These are phyloP conservation scores for Pythium dissimile DNA, from an alignment of 352 stramenopile species.

Conservation along the genomic window DNA sequence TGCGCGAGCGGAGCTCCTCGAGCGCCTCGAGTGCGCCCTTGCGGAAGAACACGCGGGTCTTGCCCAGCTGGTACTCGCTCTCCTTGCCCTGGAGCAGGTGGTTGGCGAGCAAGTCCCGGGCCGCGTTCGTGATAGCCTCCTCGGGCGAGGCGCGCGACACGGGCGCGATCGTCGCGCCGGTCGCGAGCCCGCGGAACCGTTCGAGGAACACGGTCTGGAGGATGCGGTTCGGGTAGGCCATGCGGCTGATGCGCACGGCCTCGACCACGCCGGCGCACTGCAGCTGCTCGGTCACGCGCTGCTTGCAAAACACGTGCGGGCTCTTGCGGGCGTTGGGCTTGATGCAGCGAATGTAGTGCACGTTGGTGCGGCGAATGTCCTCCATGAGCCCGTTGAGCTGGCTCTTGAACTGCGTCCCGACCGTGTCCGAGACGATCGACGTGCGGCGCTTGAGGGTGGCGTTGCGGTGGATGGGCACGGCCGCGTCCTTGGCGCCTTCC, in stretches of 20 bases:
- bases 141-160: constrained; percentile 33
- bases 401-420: constrained; percentile 91
- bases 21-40: constrained; percentile 90
- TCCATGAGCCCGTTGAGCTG: constrained; percentile 93
- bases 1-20: constrained; percentile 80
- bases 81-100: constrained; percentile 61
- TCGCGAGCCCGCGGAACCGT: constrained; percentile 73
- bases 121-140: constrained; percentile 39
- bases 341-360: constrained; percentile 99
- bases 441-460: constrained; percentile 65
- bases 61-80: constrained; percentile 80
- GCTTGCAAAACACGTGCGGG: constrained; percentile 80
- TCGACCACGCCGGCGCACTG: constrained; percentile 98
- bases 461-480: constrained; percentile 27
- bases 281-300: constrained; percentile 94
- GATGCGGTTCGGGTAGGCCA: constrained; percentile 97
- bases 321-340: constrained; percentile 98
- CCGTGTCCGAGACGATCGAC: constrained; percentile 80
- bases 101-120: constrained; percentile 50
- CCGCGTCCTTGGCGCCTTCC: constrained; percentile 50
- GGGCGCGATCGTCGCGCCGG: constrained; percentile 24
- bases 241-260: constrained; percentile 96
- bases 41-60: constrained; percentile 93
- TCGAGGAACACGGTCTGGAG: constrained; percentile 86
- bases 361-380: constrained; percentile 93